These are phyloP conservation scores for Thielaviopsis punctulata DNA, from an alignment of 2,329 filamentous ascomycete genomes.

Conservation along the genomic window DNA sequence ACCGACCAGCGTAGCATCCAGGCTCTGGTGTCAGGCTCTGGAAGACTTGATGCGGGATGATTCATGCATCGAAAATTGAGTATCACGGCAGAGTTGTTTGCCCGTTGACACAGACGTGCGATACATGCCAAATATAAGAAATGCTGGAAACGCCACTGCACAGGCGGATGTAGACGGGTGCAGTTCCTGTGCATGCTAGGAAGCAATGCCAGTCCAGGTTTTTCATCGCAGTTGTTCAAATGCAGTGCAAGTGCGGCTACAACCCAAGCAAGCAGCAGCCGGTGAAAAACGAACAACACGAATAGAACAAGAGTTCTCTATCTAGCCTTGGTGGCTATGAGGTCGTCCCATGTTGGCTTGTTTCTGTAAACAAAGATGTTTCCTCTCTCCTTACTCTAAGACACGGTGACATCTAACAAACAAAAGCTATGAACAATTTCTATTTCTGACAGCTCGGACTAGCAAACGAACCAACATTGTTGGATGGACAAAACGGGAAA, in stretches of 20 bases:
- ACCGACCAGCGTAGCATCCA: not conserved
- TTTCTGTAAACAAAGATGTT: not conserved
- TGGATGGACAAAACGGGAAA: not conserved
- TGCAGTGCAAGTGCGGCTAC: not conserved
- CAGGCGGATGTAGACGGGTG: not conserved
- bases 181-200: not conserved
- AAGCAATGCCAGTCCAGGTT: not conserved
- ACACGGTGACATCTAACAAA: not conserved
- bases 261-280: not conserved
- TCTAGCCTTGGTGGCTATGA: not conserved
- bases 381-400: not conserved
- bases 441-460: not conserved
- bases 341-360: not conserved
- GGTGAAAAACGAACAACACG: not conserved
- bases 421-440: not conserved
- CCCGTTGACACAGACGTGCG: not conserved
- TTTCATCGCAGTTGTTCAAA: not conserved
- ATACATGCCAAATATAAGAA: not conserved
- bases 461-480: not conserved
- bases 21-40: not conserved
- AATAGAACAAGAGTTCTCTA: not conserved
- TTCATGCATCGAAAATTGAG: not conserved
- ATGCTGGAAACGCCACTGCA: not conserved
- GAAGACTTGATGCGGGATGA: not conserved
- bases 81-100: not conserved